A percentile compares a stretch with the other conserved stretches of the same genome.
Evolutionary conservation across 768 basidiomycete species (phyloP).

Genomic region (Boletus huronensis): DNA sequence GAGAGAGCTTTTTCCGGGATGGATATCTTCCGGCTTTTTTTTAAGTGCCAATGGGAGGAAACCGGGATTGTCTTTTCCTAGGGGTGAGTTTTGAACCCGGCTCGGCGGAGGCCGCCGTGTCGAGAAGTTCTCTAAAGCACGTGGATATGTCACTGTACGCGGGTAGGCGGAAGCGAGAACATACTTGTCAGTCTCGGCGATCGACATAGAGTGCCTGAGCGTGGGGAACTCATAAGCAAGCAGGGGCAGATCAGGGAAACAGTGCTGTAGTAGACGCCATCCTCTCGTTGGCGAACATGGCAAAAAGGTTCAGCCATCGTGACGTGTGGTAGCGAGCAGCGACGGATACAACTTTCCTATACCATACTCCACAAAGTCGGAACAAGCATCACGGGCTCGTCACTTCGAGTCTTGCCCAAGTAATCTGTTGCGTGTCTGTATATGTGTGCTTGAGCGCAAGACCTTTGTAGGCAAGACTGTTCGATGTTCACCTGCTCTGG

Average conservation of each 20-base stretch:
- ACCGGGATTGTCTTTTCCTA: slow-evolving; percentile 49
- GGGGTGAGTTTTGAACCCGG: slow-evolving; percentile 52
- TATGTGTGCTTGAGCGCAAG: slow-evolving; percentile 47
- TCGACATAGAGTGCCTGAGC: slow-evolving; percentile 24
- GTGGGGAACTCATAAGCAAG: neutral
- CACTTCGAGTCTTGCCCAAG: slow-evolving; percentile 43
- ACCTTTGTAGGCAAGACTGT: slow-evolving; percentile 26
- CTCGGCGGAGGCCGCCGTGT: slow-evolving; percentile 50
- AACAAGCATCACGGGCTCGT: slow-evolving; percentile 43
- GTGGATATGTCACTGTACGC: neutral
- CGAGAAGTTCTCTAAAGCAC: slow-evolving; percentile 41
- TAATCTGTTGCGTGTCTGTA: slow-evolving; percentile 53
- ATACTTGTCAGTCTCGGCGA: neutral
- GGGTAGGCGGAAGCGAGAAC: neutral
- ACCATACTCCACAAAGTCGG: slow-evolving; percentile 38
- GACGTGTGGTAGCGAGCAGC: too few relatives aligned
- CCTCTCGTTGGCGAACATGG: too few relatives aligned
- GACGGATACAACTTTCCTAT: slow-evolving; percentile 32
- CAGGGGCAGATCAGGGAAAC: neutral
- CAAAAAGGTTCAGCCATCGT: too few relatives aligned
- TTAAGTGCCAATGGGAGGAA: slow-evolving; percentile 44
- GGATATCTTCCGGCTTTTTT: slow-evolving; percentile 58
- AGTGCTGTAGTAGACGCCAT: slow-evolving; percentile 1
- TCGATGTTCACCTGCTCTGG: slow-evolving; percentile 37
- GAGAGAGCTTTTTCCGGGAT: slow-evolving; percentile 44